Evolutionary conservation across 2,329 filamentous ascomycete genomes (phyloP).

Genomic region (Raffaelea arxii): DNA sequence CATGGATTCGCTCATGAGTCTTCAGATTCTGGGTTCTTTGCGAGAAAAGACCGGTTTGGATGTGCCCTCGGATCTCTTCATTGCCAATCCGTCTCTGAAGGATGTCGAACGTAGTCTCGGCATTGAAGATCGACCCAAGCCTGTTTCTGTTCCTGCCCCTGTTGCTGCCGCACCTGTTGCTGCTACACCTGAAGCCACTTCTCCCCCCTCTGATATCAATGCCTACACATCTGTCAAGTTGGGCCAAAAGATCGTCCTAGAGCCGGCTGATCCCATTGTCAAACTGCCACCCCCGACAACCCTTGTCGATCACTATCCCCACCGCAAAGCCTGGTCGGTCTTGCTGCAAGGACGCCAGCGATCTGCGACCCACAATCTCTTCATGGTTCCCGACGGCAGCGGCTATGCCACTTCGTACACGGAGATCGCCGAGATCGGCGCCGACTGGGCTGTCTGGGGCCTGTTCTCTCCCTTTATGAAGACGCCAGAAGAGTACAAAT

Average conservation of each 20-base stretch:
- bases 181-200: slow-evolving; percentile 9
- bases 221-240: slow-evolving; percentile 15
- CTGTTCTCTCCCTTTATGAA: slow-evolving; percentile 66
- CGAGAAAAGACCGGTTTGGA: slow-evolving; percentile 43
- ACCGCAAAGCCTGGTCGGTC: slow-evolving; percentile 38
- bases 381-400: slow-evolving; percentile 45
- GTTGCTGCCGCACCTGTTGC: slow-evolving; percentile 13
- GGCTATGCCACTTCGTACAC: slow-evolving; percentile 60
- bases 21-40: slow-evolving; percentile 44
- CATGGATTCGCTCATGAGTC: slow-evolving; percentile 49
- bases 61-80: slow-evolving; percentile 51
- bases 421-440: slow-evolving; percentile 42
- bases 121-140: slow-evolving; percentile 24
- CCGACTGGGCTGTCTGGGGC: slow-evolving; percentile 37
- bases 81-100: slow-evolving; percentile 51
- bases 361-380: slow-evolving; percentile 37
- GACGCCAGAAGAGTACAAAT: slow-evolving; percentile 54
- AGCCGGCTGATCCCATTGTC: slow-evolving; percentile 27
- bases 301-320: slow-evolving; percentile 33
- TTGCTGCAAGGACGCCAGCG: slow-evolving; percentile 41
- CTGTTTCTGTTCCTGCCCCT: slow-evolving; percentile 6
- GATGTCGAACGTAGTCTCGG: slow-evolving; percentile 57
- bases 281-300: slow-evolving; percentile 29
- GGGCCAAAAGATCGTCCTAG: slow-evolving; percentile 18
- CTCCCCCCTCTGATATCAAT: slow-evolving; percentile 8